Percentiles rank a stretch among this genome's conserved stretches.
Conservation (phyloP, 352 stramenopile species). For the Blastocystis sp. region DNA sequence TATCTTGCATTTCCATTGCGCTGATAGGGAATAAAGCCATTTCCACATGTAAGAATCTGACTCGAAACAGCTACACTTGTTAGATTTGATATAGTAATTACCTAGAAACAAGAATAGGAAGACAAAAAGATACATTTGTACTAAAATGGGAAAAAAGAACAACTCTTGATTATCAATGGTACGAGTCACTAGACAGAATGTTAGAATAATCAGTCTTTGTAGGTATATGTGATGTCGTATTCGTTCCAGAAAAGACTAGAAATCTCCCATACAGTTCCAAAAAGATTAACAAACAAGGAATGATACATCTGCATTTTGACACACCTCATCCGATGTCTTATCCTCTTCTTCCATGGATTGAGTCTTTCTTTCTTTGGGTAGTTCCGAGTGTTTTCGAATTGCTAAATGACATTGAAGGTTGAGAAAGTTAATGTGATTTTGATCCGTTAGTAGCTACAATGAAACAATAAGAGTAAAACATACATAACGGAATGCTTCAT, state of each 20-base stretch:
- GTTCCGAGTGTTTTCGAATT: not conserved
- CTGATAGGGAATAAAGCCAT: not conserved
- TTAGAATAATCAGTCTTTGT: too few relatives aligned
- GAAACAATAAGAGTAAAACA: slow-evolving; percentile 39
- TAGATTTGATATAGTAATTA: not conserved
- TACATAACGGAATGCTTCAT: slow-evolving; percentile 73
- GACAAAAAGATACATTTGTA: too few relatives aligned
- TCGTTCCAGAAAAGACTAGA: not conserved
- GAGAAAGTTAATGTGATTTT: slow-evolving; percentile 36
- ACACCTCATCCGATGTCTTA: too few relatives aligned
- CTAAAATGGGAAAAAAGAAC: too few relatives aligned
- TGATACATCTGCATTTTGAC: too few relatives aligned
- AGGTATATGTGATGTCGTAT: too few relatives aligned
- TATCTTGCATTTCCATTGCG: not conserved
- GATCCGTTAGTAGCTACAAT: slow-evolving; percentile 11
- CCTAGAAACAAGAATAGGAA: too few relatives aligned
- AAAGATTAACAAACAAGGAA: too few relatives aligned
- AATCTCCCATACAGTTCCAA: not conserved
- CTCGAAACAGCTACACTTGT: not conserved
- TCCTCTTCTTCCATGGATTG: not conserved
- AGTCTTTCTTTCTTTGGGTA: not conserved
- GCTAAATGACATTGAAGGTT: slow-evolving; percentile 9
- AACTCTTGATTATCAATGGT: too few relatives aligned
- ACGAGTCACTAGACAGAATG: too few relatives aligned
- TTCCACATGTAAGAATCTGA: not conserved